Percentiles rank a stretch among this genome's conserved stretches.
Evolutionary conservation across 1,139 yeast genomes (phyloP).

Genomic region (Saccharomyces hybrid): DNA sequence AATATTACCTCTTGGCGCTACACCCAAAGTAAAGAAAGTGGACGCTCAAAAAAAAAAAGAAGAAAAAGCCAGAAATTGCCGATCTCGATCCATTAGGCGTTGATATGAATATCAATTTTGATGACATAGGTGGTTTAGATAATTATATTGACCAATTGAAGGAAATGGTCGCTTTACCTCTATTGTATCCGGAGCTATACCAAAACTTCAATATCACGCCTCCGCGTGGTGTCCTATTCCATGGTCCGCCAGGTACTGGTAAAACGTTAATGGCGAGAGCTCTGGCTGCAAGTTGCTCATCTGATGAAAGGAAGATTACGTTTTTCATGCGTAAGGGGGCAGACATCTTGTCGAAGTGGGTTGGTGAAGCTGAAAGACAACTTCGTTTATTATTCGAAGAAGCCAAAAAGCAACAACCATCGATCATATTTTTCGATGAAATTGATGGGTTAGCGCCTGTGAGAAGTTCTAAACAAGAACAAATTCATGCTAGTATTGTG

Average conservation of each 20-base stretch:
- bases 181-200: conserved; percentile 88
- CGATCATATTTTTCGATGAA: conserved; percentile 92
- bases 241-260: conserved; percentile 99
- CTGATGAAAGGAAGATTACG: conserved; percentile 74
- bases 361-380: conserved; percentile 97
- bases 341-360: conserved; percentile 96
- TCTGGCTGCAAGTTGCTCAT: conserved; percentile 87
- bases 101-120: conserved; percentile 85
- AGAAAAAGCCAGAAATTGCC: conserved; percentile 64
- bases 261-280: conserved; percentile 98
- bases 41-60: conserved; percentile 17
- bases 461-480: conserved; percentile 93
- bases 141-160: conserved; percentile 84
- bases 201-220: conserved; percentile 88
- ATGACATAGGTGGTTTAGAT: conserved; percentile 87
- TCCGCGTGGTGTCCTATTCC: conserved; percentile 94
- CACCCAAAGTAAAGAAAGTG: conserved; percentile 22
- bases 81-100: conserved; percentile 94
- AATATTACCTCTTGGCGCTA: conserved; percentile 32
- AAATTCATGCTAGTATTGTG: conserved; percentile 94
- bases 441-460: conserved; percentile 98
- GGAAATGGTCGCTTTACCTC: conserved; percentile 94
- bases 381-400: conserved; percentile 84
- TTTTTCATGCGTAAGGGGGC: conserved; percentile 99
- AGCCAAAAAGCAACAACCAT: conserved; percentile 92